Base-by-base conservation (phyloP, 164 flowering plant species). In the Taxillus chinensis region DNA sequence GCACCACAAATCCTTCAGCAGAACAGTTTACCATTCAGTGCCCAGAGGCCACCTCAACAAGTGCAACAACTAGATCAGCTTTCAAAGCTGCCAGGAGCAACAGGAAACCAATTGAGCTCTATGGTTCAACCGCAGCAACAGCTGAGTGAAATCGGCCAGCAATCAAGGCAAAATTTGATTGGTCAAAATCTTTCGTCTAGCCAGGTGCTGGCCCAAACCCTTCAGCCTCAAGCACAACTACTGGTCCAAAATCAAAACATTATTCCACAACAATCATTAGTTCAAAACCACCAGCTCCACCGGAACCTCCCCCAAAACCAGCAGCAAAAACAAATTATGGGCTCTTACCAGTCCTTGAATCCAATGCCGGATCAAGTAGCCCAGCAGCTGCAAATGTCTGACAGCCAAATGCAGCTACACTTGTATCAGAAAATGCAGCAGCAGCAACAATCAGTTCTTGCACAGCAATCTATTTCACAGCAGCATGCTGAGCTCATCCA, bases 371-470 rank as follows among this genome's bases (percentile, higher is more conserved):
- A 82, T 70, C 82, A 75, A 63, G 67, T 71, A 14, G 80, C 71
- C 69, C 93, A 77, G 58, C 90, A 83, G 68, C 64, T 77, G 52
- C 88, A 79, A 61, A 63, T 77, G 64, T 55, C 92, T 4, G 90
- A 86, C 43, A 81, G 79, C 65, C 98, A 85, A 68, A 66, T 81
- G 53, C 90, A 86, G 70, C 57, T 83, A 60, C 93, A 89, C 56
- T 73, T 89, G 65, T 61, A 89, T 27, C 27, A 27, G 27, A 27
- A 27, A 27, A 7, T 48, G 12, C 96, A 89, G 76, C 89, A 81
- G 77, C 79, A 83, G 67, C 92, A 82, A 55, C 92, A 87, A 39
- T 75, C 85, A n/a, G 61, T 83, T 61, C 57, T 82, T 58, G 74
- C 83, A 5, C 98, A 85, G 60, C 95, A 82, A 51, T 67, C 87